These are phyloP conservation scores for Populus euphratica DNA, from an alignment of 345 rosid species.

Conservation along the genomic window DNA sequence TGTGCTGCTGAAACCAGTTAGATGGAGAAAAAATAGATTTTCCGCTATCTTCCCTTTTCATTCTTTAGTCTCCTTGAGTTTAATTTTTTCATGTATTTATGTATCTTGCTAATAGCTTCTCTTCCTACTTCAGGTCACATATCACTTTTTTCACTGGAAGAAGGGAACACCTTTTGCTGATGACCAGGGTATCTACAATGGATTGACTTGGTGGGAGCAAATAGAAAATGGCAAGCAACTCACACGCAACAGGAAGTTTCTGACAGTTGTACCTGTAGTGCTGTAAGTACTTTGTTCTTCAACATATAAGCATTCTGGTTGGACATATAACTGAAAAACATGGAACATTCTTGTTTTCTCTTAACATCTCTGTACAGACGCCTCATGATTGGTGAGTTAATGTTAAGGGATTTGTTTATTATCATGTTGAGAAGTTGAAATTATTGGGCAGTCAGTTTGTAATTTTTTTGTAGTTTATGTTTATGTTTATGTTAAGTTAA, in stretches of 20 bases:
- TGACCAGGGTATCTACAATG: constrained; percentile 91
- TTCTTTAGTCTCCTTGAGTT: neutral
- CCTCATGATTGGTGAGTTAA: neutral
- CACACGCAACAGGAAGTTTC: constrained; percentile 89
- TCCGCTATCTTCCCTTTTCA: neutral
- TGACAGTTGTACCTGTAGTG: constrained; percentile 86
- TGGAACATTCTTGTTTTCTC: neutral
- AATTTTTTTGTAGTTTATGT: neutral
- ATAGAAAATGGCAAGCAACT: constrained; percentile 92
- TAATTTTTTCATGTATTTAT: neutral
- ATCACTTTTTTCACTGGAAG: constrained; percentile 98
- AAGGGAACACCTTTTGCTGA: constrained; percentile 98
- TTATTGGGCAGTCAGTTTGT: neutral
- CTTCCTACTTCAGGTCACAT: constrained; percentile 60
- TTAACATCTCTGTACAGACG: neutral
- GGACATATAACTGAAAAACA: neutral
- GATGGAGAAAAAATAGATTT: neutral
- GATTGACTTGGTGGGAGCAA: constrained; percentile 99
- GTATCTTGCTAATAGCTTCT: neutral
- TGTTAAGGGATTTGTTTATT: neutral
- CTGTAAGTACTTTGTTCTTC: constrained; percentile 51
- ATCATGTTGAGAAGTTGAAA: neutral
- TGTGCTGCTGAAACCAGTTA: neutral
- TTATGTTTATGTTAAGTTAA: neutral
- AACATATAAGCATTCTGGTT: neutral